These are phyloP conservation scores for Lactarius vividus DNA, from an alignment of 768 basidiomycete species.

Conservation along the genomic window DNA sequence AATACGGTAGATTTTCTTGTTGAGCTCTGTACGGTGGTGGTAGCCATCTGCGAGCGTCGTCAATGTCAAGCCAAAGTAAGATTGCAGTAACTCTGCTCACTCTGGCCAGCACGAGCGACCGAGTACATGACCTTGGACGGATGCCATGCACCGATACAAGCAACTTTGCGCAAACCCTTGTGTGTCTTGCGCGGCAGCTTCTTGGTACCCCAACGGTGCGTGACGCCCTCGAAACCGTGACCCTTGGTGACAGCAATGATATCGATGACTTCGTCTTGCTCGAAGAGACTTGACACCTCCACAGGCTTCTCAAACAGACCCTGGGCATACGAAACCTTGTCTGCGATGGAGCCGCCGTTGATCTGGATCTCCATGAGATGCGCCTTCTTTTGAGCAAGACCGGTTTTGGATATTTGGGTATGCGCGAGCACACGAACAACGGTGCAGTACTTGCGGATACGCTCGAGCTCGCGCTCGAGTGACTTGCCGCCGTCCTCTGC, in stretches of 20 bases:
- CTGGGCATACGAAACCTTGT: constrained; percentile 96
- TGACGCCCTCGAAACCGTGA: constrained; percentile 99
- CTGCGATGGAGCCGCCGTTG: constrained; percentile 92
- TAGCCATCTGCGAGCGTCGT: constrained; percentile 64
- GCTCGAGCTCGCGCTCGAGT: constrained; percentile 92
- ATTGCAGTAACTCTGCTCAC: constrained; percentile 46
- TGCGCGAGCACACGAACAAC: constrained; percentile 99
- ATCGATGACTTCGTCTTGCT: constrained; percentile 96
- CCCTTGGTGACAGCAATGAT: constrained; percentile 98
- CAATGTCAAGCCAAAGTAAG: background rate
- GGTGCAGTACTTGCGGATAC: constrained; percentile 99
- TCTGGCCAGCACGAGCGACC: constrained; percentile 99
- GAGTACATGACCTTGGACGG: constrained; percentile 99
- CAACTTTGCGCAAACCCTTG: constrained; percentile 99
- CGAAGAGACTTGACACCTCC: constrained; percentile 82
- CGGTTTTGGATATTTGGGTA: constrained; percentile 98
- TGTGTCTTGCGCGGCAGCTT: constrained; percentile 98
- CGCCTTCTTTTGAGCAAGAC: constrained; percentile 98
- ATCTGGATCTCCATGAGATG: constrained; percentile 99
- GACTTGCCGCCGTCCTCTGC: constrained; percentile 93
- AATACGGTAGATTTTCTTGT: constrained; percentile 99
- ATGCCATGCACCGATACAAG: constrained; percentile 98
- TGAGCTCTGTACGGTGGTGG: constrained; percentile 95
- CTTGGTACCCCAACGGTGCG: constrained; percentile 99
- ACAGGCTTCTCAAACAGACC: constrained; percentile 96